Evolutionary conservation across 257 asterid genomes (phyloP).

Genomic region (Solanum neorickii): DNA sequence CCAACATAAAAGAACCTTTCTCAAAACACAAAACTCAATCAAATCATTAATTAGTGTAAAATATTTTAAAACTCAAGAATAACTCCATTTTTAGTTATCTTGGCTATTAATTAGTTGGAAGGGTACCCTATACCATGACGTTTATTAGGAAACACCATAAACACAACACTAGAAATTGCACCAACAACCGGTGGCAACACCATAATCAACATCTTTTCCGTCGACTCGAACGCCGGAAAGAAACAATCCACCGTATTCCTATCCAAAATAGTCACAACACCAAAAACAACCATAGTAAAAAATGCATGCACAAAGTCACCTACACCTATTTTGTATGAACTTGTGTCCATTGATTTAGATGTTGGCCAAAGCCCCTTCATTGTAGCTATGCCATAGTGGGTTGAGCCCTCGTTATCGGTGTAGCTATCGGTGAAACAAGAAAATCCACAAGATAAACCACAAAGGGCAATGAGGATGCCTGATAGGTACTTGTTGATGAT

Average conservation of each 20-base stretch:
- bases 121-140: slow-evolving; percentile 83
- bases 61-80: not conserved
- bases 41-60: not conserved
- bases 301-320: slow-evolving; percentile 67
- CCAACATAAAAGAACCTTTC: not conserved
- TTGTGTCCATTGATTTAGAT: slow-evolving; percentile 17
- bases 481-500: slow-evolving; percentile 43
- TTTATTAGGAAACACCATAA: slow-evolving; percentile 43
- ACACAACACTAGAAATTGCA: slow-evolving; percentile 33
- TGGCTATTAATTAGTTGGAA: slow-evolving; percentile 9
- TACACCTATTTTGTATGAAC: slow-evolving; percentile 29
- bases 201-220: slow-evolving; percentile 46
- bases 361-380: slow-evolving; percentile 63
- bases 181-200: slow-evolving; percentile 57
- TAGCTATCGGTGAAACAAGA: slow-evolving; percentile 81
- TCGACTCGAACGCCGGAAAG: slow-evolving; percentile 48
- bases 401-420: slow-evolving; percentile 33
- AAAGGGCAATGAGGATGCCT: slow-evolving; percentile 18
- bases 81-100: not conserved
- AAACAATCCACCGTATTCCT: slow-evolving; percentile 49
- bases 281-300: slow-evolving; percentile 40
- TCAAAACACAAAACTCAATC: not conserved
- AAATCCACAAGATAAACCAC: slow-evolving; percentile 52
- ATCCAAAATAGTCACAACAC: slow-evolving; percentile 53
- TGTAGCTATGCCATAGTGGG: slow-evolving; percentile 58